Evolutionary conservation across 2,329 filamentous ascomycete genomes (phyloP), one percentile per base, ranked within the genome.

Genomic region (Dothistroma septosporum): DNA sequence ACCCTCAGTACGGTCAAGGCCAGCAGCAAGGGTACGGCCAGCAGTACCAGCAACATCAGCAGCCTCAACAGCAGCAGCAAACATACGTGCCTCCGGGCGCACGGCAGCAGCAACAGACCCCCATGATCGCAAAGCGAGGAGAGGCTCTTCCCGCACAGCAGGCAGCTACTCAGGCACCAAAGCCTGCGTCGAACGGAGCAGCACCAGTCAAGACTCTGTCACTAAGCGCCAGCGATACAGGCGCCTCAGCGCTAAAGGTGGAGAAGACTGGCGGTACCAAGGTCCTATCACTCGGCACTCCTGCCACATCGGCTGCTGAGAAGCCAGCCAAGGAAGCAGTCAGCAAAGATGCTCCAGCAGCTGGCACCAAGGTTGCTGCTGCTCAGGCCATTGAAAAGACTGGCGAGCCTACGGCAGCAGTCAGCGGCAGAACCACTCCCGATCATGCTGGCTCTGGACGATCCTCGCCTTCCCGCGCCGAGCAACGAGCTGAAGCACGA

Each of bases 351-450:
- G 76, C 73, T 12, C 76, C 86, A 2, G 88, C 90, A 66, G 88
- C 88, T 31, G 90, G 91, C 32, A 83, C 92, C 63, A 97, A 97
- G 78, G 87, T 89, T n/a, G 81, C 88, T 1, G 93, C 92, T 4
- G 81, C 86, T 55, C 97, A 97, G 78, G 92, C 93, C 10, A 91
- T 97, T 64, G 91, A 96, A 72, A 96, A 96, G 83, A 88, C 90
- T 0, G 90, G 92, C 58, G 88, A 92, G 74, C 82, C 85, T 57
- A 79, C 84, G 9, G 78, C 78, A 53, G 79, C 82, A 50, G 85
- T 69, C 53, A 76, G 76, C 57, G 91, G 91, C 58, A 89, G 86
- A 73, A 88, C 89, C 3, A 94, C 92, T 0, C 90, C 93, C 19
- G 85, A 88, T 5, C 89, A 58, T 4, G 64, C 90, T 9, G 90